phyloP scores from a whole-genome alignment of 2,329 filamentous ascomycete species.

The Pyrenophora seminiperda region DNA sequence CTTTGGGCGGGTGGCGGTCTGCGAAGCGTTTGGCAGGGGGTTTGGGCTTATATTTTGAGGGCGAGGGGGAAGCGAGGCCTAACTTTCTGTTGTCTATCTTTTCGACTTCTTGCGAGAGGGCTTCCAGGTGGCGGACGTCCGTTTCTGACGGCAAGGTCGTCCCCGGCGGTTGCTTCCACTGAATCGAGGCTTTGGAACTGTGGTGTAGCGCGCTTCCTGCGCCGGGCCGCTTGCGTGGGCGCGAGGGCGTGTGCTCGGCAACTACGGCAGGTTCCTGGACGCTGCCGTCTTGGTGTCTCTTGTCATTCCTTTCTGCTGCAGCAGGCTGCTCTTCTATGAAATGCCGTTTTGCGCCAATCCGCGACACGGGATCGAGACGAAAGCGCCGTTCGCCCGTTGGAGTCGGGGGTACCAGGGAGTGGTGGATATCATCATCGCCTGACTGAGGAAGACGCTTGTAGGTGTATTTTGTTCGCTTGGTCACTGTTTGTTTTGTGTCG shows the following conservation, averaged over 20 bases:
- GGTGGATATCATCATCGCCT: constrained; percentile 15
- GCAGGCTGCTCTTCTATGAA: constrained; percentile 26
- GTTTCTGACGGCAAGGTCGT: constrained; percentile 26
- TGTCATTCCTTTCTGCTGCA: constrained; percentile 5
- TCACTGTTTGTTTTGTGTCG: constrained; percentile 5
- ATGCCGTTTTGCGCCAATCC: constrained; percentile 24
- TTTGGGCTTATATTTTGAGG: constrained; percentile 44
- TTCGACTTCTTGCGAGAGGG: constrained; percentile 42
- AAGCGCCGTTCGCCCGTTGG: constrained; percentile 31
- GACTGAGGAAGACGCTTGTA: constrained; percentile 36
- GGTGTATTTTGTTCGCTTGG: constrained; percentile 6
- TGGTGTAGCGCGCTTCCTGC: constrained; percentile 27
- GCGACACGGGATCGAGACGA: constrained; percentile 28
- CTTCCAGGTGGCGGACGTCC: constrained; percentile 40
- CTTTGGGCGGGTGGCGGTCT: constrained; percentile 40
- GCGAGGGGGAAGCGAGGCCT: constrained; percentile 11
- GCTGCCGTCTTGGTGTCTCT: constrained; percentile 2
- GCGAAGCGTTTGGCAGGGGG: constrained; percentile 41
- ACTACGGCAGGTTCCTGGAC: constrained; percentile 2
- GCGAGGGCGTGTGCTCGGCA: constrained; percentile 14
- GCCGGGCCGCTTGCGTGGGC: constrained; percentile 37
- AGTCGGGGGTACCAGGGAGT: constrained; percentile 20
- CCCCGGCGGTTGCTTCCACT: constrained; percentile 14
- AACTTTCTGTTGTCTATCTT: constrained; percentile 24
- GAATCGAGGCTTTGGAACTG: constrained; percentile 7